Evolutionary conservation across 2,329 filamentous ascomycete genomes (phyloP), one percentile per base, ranked within the genome.

Genomic region (Amphichorda felina): DNA sequence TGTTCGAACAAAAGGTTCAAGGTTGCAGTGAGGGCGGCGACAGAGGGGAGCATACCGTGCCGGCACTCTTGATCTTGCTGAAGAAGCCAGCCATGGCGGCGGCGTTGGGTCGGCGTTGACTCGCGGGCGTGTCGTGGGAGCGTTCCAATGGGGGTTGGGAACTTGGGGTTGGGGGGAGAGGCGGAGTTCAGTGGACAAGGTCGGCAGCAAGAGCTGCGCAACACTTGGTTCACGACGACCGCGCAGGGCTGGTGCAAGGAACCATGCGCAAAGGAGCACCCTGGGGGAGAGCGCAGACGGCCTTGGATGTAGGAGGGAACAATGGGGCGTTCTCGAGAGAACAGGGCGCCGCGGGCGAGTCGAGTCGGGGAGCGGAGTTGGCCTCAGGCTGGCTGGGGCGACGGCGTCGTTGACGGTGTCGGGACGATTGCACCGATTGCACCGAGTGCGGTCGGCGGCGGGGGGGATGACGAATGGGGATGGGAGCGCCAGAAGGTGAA

Each of bases 1-100:
- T n/a, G n/a, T n/a, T n/a, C n/a, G n/a, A n/a, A n/a, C n/a, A n/a
- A n/a, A n/a, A n/a, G n/a, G n/a, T n/a, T n/a, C n/a, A n/a, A n/a
- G n/a, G 6, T n/a, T n/a, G 16, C 14, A 25, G 17, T 24, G n/a
- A n/a, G n/a, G n/a, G n/a, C 4, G 11, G 15, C 4, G 24, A 38
- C 33, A 19, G 30, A 33, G 27, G 35, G 24, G 42, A 43, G 68
- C 72, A 57, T 60, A 77, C 72, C 51, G 61, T 62, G 52, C 64
- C 59, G 45, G 64, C 60, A 46, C 61, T 59, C 56, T 74, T 75
- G 50, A 75, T 66, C 54, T 72, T 77, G 46, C 63, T 72, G 42
- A 77, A 66, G 46, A 78, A 70, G 42, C 68, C 63, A 42, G 71
- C 61, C 71, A 77, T 77, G 44, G 39, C 49, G 42, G 41, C 35